These are phyloP conservation scores for Apiospora pterosperma DNA, from an alignment of 2,329 filamentous ascomycete species.

Conservation along the genomic window DNA sequence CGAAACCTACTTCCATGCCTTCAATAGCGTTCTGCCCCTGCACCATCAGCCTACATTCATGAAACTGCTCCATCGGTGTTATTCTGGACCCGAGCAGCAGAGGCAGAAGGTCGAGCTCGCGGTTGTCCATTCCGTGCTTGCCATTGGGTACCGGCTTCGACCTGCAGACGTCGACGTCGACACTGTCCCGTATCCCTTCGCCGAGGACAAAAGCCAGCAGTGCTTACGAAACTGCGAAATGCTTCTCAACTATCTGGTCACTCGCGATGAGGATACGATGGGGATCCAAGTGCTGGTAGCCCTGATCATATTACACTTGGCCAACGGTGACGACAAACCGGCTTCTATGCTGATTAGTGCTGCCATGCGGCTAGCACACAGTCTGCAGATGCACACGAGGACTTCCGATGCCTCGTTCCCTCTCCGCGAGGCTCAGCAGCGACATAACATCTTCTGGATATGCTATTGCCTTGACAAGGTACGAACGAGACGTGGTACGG, in stretches of 20 bases:
- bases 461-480: constrained; percentile 39
- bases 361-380: constrained; percentile 35
- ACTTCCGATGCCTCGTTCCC: constrained; percentile 19
- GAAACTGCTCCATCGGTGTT: constrained; percentile 32
- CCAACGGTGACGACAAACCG: constrained; percentile 32
- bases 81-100: constrained; percentile 19
- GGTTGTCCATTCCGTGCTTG: constrained; percentile 36
- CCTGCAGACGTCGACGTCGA: constrained; percentile 8
- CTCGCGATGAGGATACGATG: constrained; percentile 32
- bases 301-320: constrained; percentile 34
- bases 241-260: constrained; percentile 35
- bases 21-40: constrained; percentile 34
- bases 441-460: constrained; percentile 38
- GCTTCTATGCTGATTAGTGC: constrained; percentile 35
- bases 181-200: constrained; percentile 10
- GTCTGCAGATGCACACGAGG: constrained; percentile 31
- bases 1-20: constrained; percentile 33
- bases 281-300: constrained; percentile 37
- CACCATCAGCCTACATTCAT: constrained; percentile 35
- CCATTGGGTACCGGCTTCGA: constrained; percentile 30
- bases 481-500: neutral
- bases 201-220: constrained; percentile 17
- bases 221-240: constrained; percentile 36
- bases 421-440: constrained; percentile 28
- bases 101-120: constrained; percentile 29